Conservation (phyloP, 2,329 filamentous ascomycete genomes). For the Fusarium napiforme region DNA sequence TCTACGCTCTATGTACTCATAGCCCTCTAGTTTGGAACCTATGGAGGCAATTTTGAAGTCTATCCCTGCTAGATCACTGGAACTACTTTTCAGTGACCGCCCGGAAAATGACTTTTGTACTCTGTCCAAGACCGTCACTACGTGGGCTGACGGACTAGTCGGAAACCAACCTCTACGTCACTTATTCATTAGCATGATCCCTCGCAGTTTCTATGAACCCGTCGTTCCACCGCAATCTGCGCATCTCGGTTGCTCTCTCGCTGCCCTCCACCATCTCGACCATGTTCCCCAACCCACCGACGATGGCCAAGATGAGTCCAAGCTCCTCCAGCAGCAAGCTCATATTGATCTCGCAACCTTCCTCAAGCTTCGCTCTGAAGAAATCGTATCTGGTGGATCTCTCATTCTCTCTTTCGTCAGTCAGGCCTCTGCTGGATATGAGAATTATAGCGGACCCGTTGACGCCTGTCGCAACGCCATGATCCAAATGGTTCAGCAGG, state of each 20-base stretch:
- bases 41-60: neutral
- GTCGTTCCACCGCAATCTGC: neutral
- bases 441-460: conserved; percentile 1
- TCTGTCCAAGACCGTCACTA: neutral
- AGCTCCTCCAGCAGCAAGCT: neutral
- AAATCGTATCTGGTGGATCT: neutral
- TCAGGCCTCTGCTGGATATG: neutral
- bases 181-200: neutral
- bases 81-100: neutral
- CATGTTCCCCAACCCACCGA: neutral
- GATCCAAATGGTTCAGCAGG: conserved; percentile 2
- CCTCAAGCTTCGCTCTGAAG: neutral
- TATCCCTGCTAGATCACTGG: neutral
- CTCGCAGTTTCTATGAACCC: neutral
- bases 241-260: neutral
- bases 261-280: conserved; percentile 1
- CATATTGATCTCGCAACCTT: neutral
- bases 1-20: neutral
- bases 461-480: conserved; percentile 3
- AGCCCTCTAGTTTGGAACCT: neutral
- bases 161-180: neutral
- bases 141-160: neutral
- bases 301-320: neutral
- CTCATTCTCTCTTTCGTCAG: neutral
- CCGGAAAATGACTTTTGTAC: conserved; percentile 3